Conservation (phyloP, 352 stramenopile species). For the Stephanocyclus meneghinianus region DNA sequence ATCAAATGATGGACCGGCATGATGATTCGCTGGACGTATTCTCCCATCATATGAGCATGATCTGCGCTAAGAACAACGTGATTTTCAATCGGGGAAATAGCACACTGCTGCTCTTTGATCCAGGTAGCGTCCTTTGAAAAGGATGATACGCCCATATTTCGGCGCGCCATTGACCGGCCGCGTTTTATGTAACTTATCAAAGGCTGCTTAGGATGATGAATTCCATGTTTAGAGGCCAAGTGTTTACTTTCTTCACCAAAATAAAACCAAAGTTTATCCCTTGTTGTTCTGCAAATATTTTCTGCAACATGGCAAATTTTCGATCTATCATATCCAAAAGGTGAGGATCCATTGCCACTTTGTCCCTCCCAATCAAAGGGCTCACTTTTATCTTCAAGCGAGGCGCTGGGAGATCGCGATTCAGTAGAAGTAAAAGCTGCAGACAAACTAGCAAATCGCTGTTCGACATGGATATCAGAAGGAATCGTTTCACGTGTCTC, state of each 20-base stretch:
- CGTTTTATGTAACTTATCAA: background rate
- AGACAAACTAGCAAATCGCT: no score
- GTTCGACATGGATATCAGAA: no score
- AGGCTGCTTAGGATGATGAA: slow-evolving; percentile 14
- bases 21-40: slow-evolving; percentile 12
- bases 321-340: no score
- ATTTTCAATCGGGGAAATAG: slow-evolving; percentile 14
- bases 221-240: background rate
- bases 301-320: slow-evolving; percentile 17
- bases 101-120: slow-evolving; percentile 10
- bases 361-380: no score
- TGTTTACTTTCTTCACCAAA: background rate
- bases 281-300: slow-evolving; percentile 14
- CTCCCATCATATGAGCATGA: slow-evolving; percentile 23
- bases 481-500: no score
- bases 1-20: slow-evolving; percentile 8
- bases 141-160: slow-evolving; percentile 8
- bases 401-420: no score
- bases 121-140: background rate
- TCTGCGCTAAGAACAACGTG: slow-evolving; percentile 9
- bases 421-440: no score
- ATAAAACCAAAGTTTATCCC: slow-evolving; percentile 15
- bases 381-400: no score
- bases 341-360: no score
- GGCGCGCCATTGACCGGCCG: background rate